phyloP scores from a whole-genome alignment of 2,329 filamentous ascomycete species.

The Aspergillus awamori region DNA sequence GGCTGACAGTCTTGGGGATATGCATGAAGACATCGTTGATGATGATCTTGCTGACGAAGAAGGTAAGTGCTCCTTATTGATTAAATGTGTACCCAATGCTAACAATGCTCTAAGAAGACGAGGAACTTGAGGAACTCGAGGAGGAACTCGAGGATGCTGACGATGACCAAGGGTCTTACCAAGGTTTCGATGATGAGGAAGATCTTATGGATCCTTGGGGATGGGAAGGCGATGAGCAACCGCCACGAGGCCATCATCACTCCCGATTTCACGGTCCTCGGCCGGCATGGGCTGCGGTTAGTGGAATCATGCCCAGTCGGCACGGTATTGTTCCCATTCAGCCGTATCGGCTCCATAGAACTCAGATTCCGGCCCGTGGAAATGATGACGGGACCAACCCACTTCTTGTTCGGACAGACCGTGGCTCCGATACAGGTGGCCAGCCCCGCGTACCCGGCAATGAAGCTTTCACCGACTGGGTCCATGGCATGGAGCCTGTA shows the following conservation, averaged over 20 bases:
- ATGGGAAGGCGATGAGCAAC: constrained; percentile 58
- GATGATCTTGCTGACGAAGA: constrained; percentile 63
- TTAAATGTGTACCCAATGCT: constrained; percentile 16
- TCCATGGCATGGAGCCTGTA: constrained; percentile 53
- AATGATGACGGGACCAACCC: constrained; percentile 86
- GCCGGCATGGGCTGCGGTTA: constrained; percentile 66
- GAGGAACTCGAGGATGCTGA: constrained; percentile 51
- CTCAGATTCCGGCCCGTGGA: constrained; percentile 53
- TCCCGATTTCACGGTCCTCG: constrained; percentile 61
- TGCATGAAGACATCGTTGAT: constrained; percentile 50
- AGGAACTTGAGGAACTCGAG: constrained; percentile 49
- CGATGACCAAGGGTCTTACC: constrained; percentile 47
- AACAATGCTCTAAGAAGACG: constrained; percentile 60
- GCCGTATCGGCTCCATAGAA: constrained; percentile 49
- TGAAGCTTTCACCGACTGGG: constrained; percentile 56
- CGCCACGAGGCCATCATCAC: constrained; percentile 47
- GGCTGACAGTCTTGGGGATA: constrained; percentile 52
- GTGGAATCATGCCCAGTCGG: constrained; percentile 59
- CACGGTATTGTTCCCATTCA: constrained; percentile 44
- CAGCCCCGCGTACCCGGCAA: constrained; percentile 40
- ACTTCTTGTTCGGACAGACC: constrained; percentile 68
- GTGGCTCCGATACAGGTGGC: constrained; percentile 33
- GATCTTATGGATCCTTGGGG: constrained; percentile 51
- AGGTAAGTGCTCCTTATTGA: constrained; percentile 42
- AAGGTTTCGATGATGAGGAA: constrained; percentile 44